Base-by-base conservation (phyloP, 1,139 yeast genomes). In the Debaryomyces subglobosus region DNA sequence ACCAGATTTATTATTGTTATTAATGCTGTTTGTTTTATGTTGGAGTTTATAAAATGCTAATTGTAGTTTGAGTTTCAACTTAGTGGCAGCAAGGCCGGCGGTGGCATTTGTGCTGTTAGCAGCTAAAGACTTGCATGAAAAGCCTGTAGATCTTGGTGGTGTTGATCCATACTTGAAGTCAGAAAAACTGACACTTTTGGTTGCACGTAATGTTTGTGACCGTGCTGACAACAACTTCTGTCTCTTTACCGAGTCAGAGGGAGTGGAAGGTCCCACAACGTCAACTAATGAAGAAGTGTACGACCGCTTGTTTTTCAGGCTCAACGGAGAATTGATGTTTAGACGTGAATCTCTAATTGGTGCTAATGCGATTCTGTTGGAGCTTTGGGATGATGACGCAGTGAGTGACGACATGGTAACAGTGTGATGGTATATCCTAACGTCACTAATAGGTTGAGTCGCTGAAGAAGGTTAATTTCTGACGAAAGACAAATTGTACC, bases 41-140 rank as follows among this genome's bases (percentile, higher is more conserved):
- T 67, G 80, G 49, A 88, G 80, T 63, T 89, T 89, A 70, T 83
- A 89, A 59, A 86, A 80, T 1, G 97, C 97, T 57, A 89, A 70
- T 61, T 85, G 87, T 35, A 90, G 76, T 58, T 92, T 82, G 57
- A 84, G 72, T 61, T 85, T 85, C 59, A 89, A 75, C 60, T 82
- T 80, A 44, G 86, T 75, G 12, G 92, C 91, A 25, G 82, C 77
- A 52, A 68, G 62, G 33, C 65, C 68, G 12, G 69, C 71, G 34
- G 63, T 55, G 45, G 64, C 67, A 49, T 60, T 63, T 15, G 45
- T 38, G 43, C 41, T 23, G 20, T 13, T 43, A 15, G 25, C 5
- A 9, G 24, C 41, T 10, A 20, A 10, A 5, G 38, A 27, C 21
- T 21, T 42, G 30, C 23, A 21, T 10, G 35, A 32, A 15, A 34